Percentiles rank a stretch among this genome's conserved stretches.
phyloP scores from a whole-genome alignment of 192 early-diverging fungal genomes.

The Entomortierella parvispora region DNA sequence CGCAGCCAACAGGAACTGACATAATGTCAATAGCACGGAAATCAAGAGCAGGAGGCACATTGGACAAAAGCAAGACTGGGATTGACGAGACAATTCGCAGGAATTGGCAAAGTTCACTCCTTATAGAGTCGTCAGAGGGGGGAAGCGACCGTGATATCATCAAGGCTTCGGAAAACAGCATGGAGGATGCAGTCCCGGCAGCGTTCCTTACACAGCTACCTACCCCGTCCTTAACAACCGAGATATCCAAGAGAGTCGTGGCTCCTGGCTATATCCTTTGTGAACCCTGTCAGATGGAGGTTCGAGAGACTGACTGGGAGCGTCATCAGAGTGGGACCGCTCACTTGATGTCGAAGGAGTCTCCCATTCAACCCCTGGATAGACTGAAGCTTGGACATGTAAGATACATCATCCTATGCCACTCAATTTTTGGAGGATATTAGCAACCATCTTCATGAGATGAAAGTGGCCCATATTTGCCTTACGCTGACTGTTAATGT shows the following conservation, averaged over 20 bases:
- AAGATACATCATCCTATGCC: neutral
- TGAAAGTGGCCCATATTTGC: neutral
- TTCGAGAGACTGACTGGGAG: slow-evolving; percentile 26
- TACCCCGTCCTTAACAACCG: no score
- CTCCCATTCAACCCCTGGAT: slow-evolving; percentile 26
- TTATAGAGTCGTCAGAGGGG: no score
- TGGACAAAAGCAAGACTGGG: no score
- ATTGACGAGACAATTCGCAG: slow-evolving; percentile 31
- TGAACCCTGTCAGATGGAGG: slow-evolving; percentile 35
- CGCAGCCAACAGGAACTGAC: neutral
- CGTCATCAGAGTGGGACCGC: slow-evolving; percentile 30
- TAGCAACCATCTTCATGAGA: neutral
- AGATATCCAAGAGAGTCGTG: neutral
- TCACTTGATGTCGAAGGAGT: slow-evolving; percentile 44
- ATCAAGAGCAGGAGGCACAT: neutral
- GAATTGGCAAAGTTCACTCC: no score
- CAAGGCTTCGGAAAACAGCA: no score
- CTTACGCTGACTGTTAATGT: neutral
- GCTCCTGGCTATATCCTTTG: slow-evolving; percentile 26
- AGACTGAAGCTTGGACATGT: slow-evolving; percentile 36
- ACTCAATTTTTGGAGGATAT: neutral
- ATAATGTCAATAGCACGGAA: neutral
- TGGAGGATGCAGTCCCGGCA: no score
- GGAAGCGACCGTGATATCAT: no score
- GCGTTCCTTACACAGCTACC: no score